Evolutionary conservation across 805 yeast species (phyloP), one percentile per base, ranked within the genome.

Genomic region (Yueomyces sp.): DNA sequence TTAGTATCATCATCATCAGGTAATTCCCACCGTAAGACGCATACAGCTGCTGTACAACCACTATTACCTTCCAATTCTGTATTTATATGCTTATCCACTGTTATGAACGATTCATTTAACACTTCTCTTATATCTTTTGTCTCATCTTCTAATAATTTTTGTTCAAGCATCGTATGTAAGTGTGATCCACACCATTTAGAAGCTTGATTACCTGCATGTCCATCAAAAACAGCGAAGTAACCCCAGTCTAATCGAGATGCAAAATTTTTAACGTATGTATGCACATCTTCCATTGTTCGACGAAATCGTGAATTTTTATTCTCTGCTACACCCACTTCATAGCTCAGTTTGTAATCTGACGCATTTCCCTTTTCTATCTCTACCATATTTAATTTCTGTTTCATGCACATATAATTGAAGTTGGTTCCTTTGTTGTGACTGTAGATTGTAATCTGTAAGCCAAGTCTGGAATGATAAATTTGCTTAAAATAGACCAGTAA

Each of bases 11-110:
- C 19, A 37, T 48, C 49, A 39, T 53, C 57, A 31, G 70, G 71
- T 7, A 68, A 49, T 57, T 90, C 96, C 95, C 95, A 86, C 45
- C 94, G 69, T 45, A 86, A 60, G 0, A 92, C 75, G 2, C 96
- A 95, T 7, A 88, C 96, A 0, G 94, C 96, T 0, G 96, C 97
- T 0, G 98, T 92, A 53, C 94, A 79, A 0, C 98, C 98, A 47
- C 94, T 79, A 38, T 81, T 76, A 2, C 88, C 88, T 40, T 74
- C 68, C 12, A 77, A 68, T 41, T 75, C 75, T 37, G 73, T 65
- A 33, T 69, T 74, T 37, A 90, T 78, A 52, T 76, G 66, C 37
- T 69, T 66, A 63, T 90, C 98, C 2, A 94, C 88, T 46, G 77
- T 74, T 27, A 74, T 64, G 60, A 92, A 90, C 3, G 92, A 70